These are phyloP conservation scores for Polyporus tsugae DNA, from an alignment of 1,284 basidiomycete genomes.

Conservation along the genomic window DNA sequence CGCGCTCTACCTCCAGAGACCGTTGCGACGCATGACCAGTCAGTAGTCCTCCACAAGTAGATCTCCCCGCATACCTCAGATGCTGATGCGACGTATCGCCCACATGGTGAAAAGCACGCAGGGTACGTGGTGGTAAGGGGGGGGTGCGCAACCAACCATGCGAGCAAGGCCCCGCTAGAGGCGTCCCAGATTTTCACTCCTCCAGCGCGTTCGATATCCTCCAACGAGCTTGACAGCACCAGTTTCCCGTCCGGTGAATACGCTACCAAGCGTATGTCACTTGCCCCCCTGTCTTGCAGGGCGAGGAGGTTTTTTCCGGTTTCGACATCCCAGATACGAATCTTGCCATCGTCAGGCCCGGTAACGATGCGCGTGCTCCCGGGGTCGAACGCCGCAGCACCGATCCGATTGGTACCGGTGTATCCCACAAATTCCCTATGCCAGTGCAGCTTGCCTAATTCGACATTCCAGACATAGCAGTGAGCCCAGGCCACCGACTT, in stretches of 20 bases:
- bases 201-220: not conserved
- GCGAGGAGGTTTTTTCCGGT: not conserved
- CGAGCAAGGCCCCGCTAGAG: not conserved
- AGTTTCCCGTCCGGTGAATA: not conserved
- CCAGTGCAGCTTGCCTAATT: not conserved
- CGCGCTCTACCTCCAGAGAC: not conserved
- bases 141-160: not conserved
- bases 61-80: not conserved
- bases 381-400: not conserved
- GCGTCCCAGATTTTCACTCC: not conserved
- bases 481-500: too few relatives aligned
- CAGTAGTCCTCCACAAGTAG: not conserved
- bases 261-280: not conserved
- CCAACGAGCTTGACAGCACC: not conserved
- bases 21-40: not conserved
- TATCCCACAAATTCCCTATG: not conserved
- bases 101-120: not conserved
- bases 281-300: conserved; percentile 49
- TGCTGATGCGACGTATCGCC: not conserved
- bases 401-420: conserved; percentile 39
- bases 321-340: not conserved
- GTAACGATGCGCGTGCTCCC: not conserved
- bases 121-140: too few relatives aligned
- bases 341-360: conserved; percentile 33
- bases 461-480: not conserved